Conservation (phyloP, 495 filamentous ascomycete species). For the Sordaria brevicollis region DNA sequence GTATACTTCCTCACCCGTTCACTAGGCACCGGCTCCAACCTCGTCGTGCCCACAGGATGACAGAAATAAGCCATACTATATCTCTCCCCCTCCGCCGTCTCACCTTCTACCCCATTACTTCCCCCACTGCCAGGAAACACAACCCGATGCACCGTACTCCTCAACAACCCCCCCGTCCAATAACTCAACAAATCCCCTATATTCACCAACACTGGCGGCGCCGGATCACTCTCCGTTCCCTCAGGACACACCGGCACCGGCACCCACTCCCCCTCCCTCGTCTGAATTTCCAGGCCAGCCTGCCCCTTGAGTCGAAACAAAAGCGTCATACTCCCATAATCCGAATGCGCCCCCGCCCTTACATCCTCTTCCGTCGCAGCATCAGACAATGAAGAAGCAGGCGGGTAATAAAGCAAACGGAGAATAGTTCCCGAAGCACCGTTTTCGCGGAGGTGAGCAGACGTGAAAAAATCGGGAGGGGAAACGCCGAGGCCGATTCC, state of each 20-base stretch:
- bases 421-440: conserved; percentile 65
- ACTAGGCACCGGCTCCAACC: conserved; percentile 68
- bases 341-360: conserved; percentile 83
- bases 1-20: conserved; percentile 26
- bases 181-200: conserved; percentile 85
- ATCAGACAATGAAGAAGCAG: conserved; percentile 49
- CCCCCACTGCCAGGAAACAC: conserved; percentile 49
- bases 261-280: conserved; percentile 44
- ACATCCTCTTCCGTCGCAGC: conserved; percentile 56
- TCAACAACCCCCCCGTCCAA: conserved; percentile 81
- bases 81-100: conserved; percentile 40
- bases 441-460: conserved; percentile 50
- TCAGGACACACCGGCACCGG: conserved; percentile 52
- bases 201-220: conserved; percentile 80
- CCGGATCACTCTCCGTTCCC: conserved; percentile 39
- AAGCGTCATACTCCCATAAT: conserved; percentile 82
- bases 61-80: conserved; percentile 92
- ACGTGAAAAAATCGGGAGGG: conserved; percentile 55
- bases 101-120: conserved; percentile 31
- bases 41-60: conserved; percentile 66
- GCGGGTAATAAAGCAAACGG: conserved; percentile 73
- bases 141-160: conserved; percentile 82
- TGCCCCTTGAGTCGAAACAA: conserved; percentile 79
- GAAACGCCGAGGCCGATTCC: conserved; percentile 59
- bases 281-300: conserved; percentile 77